These are phyloP conservation scores for Seminavis robusta DNA, from an alignment of 108 stramenopile species.

Conservation along the genomic window DNA sequence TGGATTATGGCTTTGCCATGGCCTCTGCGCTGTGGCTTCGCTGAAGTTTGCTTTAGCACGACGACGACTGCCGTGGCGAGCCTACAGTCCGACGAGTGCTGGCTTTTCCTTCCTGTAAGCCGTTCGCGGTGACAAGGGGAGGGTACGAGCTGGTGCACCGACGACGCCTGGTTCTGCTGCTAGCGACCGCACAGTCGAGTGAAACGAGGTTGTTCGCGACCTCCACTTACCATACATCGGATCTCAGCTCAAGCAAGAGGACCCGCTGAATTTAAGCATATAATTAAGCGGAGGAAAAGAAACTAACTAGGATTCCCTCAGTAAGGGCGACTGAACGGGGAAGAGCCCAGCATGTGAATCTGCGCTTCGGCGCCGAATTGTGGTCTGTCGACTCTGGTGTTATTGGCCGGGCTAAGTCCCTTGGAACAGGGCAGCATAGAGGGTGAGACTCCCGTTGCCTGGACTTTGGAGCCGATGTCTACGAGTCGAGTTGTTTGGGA, in stretches of 20 bases:
- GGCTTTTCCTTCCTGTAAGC: too few species aligned
- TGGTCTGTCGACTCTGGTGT: slow-evolving; percentile 76
- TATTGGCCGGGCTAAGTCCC: slow-evolving; percentile 80
- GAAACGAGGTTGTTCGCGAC: too few species aligned
- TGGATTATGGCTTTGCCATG: slow-evolving; percentile 40
- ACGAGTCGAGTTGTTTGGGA: slow-evolving; percentile 66
- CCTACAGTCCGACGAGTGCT: background rate
- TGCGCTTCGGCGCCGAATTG: slow-evolving; percentile 70
- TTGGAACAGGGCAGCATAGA: slow-evolving; percentile 88
- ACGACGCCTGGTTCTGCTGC: too few species aligned
- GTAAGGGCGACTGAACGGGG: slow-evolving; percentile 97
- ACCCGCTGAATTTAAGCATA: slow-evolving; percentile 99
- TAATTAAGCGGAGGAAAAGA: slow-evolving; percentile 97
- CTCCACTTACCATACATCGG: slow-evolving; percentile 27
- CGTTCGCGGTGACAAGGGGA: too few species aligned
- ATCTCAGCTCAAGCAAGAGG: slow-evolving; percentile 83
- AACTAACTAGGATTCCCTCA: slow-evolving; percentile 94
- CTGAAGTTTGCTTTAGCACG: background rate
- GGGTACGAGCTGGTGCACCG: too few species aligned
- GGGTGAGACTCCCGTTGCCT: slow-evolving; percentile 94
- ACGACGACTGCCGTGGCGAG: background rate
- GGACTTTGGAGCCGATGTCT: slow-evolving; percentile 59
- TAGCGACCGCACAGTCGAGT: too few species aligned
- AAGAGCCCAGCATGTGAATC: slow-evolving; percentile 86
- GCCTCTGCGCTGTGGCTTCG: slow-evolving; percentile 1